Evolutionary conservation across 1,284 basidiomycete species (phyloP).

Genomic region (Schizophyllum amplum): DNA sequence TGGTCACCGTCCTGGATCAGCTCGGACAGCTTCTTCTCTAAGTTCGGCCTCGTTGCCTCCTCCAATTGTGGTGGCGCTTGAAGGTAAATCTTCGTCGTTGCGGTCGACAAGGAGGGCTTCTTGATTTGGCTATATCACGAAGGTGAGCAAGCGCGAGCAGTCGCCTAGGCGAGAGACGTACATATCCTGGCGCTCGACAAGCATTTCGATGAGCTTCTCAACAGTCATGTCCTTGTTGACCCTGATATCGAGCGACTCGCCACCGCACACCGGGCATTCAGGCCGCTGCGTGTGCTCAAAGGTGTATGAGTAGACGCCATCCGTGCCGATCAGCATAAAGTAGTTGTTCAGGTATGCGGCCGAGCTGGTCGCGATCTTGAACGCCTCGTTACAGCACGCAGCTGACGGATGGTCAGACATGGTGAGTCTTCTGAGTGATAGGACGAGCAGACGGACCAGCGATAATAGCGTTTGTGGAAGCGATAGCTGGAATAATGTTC

Average conservation of each 20-base stretch:
- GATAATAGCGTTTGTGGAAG: conserved; percentile 94
- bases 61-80: conserved; percentile 90
- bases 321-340: conserved; percentile 96
- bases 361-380: conserved; percentile 95
- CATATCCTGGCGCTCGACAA: conserved; percentile 84
- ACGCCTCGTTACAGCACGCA: conserved; percentile 97
- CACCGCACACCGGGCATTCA: conserved; percentile 97
- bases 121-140: conserved; percentile 83
- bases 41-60: conserved; percentile 79
- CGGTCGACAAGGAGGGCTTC: conserved; percentile 77
- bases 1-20: conserved; percentile 71
- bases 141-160: neutral
- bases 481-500: conserved; percentile 98
- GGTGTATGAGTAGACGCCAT: conserved; percentile 95
- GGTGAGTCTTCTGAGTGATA: no score
- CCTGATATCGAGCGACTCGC: conserved; percentile 69
- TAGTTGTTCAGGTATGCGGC: conserved; percentile 97
- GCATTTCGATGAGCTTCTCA: conserved; percentile 77
- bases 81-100: conserved; percentile 74
- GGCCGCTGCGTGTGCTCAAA: conserved; percentile 91
- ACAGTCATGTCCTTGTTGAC: conserved; percentile 71
- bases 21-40: conserved; percentile 80
- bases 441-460: conserved; percentile 50
- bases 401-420: conserved; percentile 37
- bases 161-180: conserved; percentile 30